Conservation (phyloP, 345 rosid species). For the Lepidium sativum region DNA sequence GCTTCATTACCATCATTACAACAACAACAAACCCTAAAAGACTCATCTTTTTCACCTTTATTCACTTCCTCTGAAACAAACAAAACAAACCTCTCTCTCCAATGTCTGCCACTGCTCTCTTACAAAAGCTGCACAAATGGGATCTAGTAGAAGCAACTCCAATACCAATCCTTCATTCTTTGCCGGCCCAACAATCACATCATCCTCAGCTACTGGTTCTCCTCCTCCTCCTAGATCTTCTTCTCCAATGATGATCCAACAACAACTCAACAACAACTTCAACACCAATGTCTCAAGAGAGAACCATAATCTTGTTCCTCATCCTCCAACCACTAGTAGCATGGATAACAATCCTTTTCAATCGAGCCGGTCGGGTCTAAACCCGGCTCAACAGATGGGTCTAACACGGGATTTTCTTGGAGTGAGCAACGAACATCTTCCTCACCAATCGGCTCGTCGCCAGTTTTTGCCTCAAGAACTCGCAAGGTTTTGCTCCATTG, state of each 20-base stretch:
- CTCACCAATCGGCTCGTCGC: conserved; percentile 35
- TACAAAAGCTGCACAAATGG: conserved; percentile 95
- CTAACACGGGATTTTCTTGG: conserved; percentile 83
- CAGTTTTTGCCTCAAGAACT: conserved; percentile 52
- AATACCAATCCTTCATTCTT: conserved; percentile 35
- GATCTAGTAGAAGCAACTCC: conserved; percentile 68
- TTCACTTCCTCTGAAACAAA: conserved; percentile 35
- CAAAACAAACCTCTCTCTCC: conserved; percentile 38
- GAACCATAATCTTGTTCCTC: conserved; percentile 28
- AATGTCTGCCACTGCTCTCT: conserved; percentile 88
- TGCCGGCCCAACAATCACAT: conserved; percentile 31
- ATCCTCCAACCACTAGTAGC: conserved; percentile 9
- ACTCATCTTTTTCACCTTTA: conserved; percentile 22
- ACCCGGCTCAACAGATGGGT: conserved; percentile 34
- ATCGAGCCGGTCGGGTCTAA: conserved; percentile 26
- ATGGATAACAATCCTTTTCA: conserved; percentile 9
- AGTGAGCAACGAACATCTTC: conserved; percentile 40
- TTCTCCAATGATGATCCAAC: conserved; percentile 28
- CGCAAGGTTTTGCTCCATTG: conserved; percentile 63
- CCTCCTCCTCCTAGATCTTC: conserved; percentile 20
- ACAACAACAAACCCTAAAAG: conserved; percentile 24
- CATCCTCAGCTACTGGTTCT: conserved; percentile 43
- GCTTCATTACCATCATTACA: conserved; percentile 12
- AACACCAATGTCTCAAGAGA: conserved; percentile 16
- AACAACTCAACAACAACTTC: conserved; percentile 21